A percentile compares a stretch with the other conserved stretches of the same genome.
These are phyloP conservation scores for Acidomyces sp. DNA, from an alignment of 495 filamentous ascomycete species.

Conservation along the genomic window DNA sequence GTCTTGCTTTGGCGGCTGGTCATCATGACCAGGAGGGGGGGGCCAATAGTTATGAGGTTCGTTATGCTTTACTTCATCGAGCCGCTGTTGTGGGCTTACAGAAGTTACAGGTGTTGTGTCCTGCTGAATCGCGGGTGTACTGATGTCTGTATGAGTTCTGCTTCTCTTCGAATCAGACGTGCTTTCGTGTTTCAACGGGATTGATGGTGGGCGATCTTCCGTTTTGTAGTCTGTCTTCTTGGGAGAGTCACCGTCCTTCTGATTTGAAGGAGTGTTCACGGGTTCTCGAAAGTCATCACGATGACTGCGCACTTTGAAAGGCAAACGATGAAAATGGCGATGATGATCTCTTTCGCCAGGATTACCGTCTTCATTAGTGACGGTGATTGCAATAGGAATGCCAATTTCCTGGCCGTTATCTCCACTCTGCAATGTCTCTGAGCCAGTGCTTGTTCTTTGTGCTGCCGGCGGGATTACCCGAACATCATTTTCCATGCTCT, in stretches of 20 bases:
- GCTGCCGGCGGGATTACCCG: background rate
- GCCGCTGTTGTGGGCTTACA: conserved; percentile 25
- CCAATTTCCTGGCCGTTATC: conserved; percentile 1
- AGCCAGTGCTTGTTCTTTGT: background rate
- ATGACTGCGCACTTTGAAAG: conserved; percentile 22
- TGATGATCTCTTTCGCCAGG: conserved; percentile 12
- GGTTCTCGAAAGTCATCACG: conserved; percentile 9
- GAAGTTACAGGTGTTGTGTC: conserved; percentile 10
- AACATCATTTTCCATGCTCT: conserved; percentile 14
- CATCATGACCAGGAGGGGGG: conserved; percentile 33
- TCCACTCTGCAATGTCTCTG: background rate
- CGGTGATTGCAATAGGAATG: conserved; percentile 25
- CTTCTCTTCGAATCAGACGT: conserved; percentile 1
- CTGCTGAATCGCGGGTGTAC: background rate
- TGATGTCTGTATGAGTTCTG: background rate
- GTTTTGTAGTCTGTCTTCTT: conserved; percentile 1
- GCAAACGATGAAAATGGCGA: conserved; percentile 21
- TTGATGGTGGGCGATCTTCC: background rate
- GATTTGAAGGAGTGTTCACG: background rate
- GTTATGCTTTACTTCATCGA: conserved; percentile 41
- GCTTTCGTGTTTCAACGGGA: conserved; percentile 2
- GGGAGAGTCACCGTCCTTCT: too few species aligned
- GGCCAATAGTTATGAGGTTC: conserved; percentile 33
- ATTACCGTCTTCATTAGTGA: conserved; percentile 28
- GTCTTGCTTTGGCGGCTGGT: conserved; percentile 41